Conservation (phyloP, 305 asterid species). For the Rubia peregrina region DNA sequence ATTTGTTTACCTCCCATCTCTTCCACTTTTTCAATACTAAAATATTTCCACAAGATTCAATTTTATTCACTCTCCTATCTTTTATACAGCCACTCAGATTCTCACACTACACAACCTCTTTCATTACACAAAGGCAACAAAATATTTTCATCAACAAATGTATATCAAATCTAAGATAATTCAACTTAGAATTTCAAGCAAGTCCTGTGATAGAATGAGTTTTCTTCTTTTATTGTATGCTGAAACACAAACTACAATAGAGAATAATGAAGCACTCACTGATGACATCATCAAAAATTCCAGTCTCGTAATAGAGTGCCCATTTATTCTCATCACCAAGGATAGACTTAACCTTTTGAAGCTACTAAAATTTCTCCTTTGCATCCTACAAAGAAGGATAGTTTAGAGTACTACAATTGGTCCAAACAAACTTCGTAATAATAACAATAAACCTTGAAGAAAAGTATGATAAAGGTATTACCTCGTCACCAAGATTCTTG, state of each 20-base stretch:
- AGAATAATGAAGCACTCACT: constrained; percentile 28
- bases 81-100: too few species aligned
- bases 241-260: constrained; percentile 11
- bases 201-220: neutral
- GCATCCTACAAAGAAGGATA: constrained; percentile 48
- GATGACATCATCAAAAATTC: constrained; percentile 89
- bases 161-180: neutral
- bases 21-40: neutral
- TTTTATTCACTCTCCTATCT: neutral
- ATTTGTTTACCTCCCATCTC: neutral
- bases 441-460: constrained; percentile 7
- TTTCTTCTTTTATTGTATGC: neutral
- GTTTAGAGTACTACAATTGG: neutral
- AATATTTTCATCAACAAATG: neutral
- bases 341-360: constrained; percentile 83
- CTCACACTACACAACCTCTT: neutral
- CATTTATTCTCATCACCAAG: constrained; percentile 95
- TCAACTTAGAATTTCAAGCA: neutral
- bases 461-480: constrained; percentile 17
- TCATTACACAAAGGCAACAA: neutral
- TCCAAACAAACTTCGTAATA: neutral
- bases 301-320: constrained; percentile 92
- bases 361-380: constrained; percentile 89
- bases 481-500: constrained; percentile 89
- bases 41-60: neutral